These are phyloP conservation scores for Ophiostoma novo-ulmi DNA, from an alignment of 2,329 filamentous ascomycete genomes.

Conservation along the genomic window DNA sequence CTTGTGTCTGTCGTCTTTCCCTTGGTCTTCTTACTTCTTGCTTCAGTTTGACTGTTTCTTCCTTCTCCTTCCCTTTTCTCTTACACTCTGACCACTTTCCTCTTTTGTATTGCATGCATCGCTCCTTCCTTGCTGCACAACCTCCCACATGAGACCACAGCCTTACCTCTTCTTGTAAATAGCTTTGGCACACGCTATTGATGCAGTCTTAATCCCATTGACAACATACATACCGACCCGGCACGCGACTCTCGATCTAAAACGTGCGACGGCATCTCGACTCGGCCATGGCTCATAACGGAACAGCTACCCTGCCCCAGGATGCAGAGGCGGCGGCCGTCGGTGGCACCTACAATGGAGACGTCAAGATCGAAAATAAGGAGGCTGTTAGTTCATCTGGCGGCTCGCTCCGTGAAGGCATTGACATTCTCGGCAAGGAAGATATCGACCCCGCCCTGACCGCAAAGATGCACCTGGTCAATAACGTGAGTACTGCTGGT, in stretches of 20 bases:
- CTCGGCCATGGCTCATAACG: not conserved
- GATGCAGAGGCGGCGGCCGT: slow-evolving; percentile 1
- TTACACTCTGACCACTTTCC: not conserved
- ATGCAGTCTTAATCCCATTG: not conserved
- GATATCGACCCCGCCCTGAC: slow-evolving; percentile 57
- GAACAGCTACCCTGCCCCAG: not conserved
- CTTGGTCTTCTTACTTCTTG: not conserved
- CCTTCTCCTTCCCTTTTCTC: not conserved
- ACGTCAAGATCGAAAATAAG: not conserved
- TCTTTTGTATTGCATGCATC: not conserved
- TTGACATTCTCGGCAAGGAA: slow-evolving; percentile 54
- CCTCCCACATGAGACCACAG: not conserved
- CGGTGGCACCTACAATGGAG: not conserved
- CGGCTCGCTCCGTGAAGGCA: slow-evolving; percentile 24
- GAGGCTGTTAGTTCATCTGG: not conserved
- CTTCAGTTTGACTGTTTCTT: not conserved
- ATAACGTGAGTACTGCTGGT: slow-evolving; percentile 47
- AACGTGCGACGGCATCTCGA: not conserved
- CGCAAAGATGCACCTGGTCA: slow-evolving; percentile 64
- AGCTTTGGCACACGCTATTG: not conserved
- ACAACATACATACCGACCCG: not conserved
- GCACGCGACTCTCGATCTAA: not conserved
- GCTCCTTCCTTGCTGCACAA: not conserved
- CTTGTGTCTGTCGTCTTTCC: not conserved
- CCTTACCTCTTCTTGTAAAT: not conserved